Percentiles rank a stretch among this genome's conserved stretches.
phyloP scores from a whole-genome alignment of 164 flowering plant genomes.

The Vitis vinifera region ASM3070453v1 NC_081805.1:2265001-2265500 shows the following conservation, averaged over 20 bases:
- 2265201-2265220: conserved; percentile 85
- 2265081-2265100: background rate
- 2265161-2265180: background rate
- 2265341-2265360: conserved; percentile 45
- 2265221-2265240: conserved; percentile 54
- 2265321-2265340: conserved; percentile 74
- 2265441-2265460: background rate
- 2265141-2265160: background rate
- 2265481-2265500: too few relatives aligned
- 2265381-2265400: background rate
- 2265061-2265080: conserved; percentile 63
- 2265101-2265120: background rate
- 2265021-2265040: conserved; percentile 64
- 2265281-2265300: conserved; percentile 52
- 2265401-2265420: background rate
- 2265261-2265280: conserved; percentile 42
- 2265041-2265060: conserved; percentile 64
- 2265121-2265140: background rate
- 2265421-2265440: background rate
- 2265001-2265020: conserved; percentile 57
- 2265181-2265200: conserved; percentile 20
- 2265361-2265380: background rate
- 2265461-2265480: too few relatives aligned
- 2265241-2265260: conserved; percentile 61
- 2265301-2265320: conserved; percentile 71